Percentiles rank a stretch among this genome's conserved stretches.
Evolutionary conservation across 441 rosid species (phyloP).

Genomic region (Adansonia rubrostipa): DNA sequence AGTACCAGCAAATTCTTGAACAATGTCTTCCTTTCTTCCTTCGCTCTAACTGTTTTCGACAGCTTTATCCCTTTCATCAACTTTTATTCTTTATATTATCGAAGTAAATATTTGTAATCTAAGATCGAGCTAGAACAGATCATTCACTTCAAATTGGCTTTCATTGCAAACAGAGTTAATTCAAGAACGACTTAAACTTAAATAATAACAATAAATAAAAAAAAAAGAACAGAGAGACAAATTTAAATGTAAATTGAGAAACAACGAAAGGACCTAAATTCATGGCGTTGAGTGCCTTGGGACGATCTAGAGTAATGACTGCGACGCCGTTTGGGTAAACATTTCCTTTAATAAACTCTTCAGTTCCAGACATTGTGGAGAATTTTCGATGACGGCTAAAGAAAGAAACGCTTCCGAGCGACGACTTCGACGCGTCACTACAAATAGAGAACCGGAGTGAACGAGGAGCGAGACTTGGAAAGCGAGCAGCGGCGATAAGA

Average conservation of each 20-base stretch:
- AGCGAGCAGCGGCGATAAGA: background rate
- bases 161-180: background rate
- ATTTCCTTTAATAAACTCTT: constrained; percentile 68
- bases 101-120: background rate
- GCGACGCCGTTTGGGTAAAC: constrained; percentile 83
- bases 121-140: constrained; percentile 3
- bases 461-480: background rate
- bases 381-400: constrained; percentile 35
- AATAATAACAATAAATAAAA: background rate
- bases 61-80: background rate
- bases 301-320: constrained; percentile 86
- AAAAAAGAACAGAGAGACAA: background rate
- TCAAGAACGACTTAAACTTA: background rate
- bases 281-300: constrained; percentile 77
- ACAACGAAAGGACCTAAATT: constrained; percentile 52
- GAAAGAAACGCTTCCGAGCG: constrained; percentile 14
- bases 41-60: background rate
- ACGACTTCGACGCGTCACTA: constrained; percentile 20
- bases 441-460: background rate
- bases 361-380: constrained; percentile 55
- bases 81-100: background rate
- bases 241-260: background rate
- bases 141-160: background rate
- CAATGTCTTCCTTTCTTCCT: background rate
- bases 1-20: background rate